Evolutionary conservation across 208 protist genomes (phyloP), one percentile per base, ranked within the genome.

Genomic region (Leishmania tropica): DNA sequence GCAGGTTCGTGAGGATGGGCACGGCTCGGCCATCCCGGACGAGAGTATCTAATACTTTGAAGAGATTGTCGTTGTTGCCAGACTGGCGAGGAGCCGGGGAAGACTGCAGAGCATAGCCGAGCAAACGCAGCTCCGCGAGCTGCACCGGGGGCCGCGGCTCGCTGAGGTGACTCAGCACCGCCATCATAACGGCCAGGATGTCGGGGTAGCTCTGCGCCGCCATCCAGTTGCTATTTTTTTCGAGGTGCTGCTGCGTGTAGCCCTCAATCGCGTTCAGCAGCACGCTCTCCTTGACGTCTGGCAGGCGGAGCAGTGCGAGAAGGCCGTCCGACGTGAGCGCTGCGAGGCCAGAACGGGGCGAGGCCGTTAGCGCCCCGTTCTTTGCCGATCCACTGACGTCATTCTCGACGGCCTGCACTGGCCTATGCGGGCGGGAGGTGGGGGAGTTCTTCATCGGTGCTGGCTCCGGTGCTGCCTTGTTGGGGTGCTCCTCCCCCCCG

Each of bases 111-210:
- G 95, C 80, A 79, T 92, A 87, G 0, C 89, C 80, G 17, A 97
- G 80, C 56, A 96, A 83, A 28, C 87, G 87, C 70, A 97, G 73
- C 79, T 96, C 92, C 31, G 91, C 90, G 35, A 95, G 83, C 80
- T 96, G 92, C 68, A 96, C 89, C 15, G 92, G 91, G 13, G 93
- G 93, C n/a, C 92, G 91, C 31, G 91, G 92, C 58, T 92, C 81
- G 64, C 89, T 92, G 35, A 97, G 80, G 87, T 96, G 92, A 35
- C 83, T 78, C 53, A 92, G 54, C 62, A 97, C 79, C 31, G 88
- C 89, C 60, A 88, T 75, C 70, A 97, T 84, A 35, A 94, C 87
- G 3, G 81, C 76, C 8, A 92, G 68, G 19, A 94, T 67, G 58
- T 94, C 89, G 13, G 85, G 73, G 31, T 88, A 89, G 45, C 76